These are phyloP conservation scores for Alternaria conjuncta DNA, from an alignment of 2,329 filamentous ascomycete genomes.

Conservation along the genomic window DNA sequence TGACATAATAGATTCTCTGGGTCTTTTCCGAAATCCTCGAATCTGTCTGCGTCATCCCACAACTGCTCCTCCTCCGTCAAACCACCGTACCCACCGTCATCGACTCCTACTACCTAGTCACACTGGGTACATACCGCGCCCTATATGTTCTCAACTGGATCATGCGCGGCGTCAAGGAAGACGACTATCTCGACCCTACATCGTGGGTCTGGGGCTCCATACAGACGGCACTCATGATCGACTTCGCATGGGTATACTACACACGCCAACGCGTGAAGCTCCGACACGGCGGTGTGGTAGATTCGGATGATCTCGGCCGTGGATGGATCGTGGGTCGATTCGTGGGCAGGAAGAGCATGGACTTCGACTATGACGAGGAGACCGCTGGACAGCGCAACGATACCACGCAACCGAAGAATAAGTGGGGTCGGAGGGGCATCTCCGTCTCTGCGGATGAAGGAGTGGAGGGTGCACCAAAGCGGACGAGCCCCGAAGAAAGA, in stretches of 20 bases:
- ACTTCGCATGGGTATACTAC: slow-evolving; percentile 98
- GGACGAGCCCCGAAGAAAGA: slow-evolving; percentile 16
- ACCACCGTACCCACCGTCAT: slow-evolving; percentile 96
- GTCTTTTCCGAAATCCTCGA: slow-evolving; percentile 91
- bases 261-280: slow-evolving; percentile 93
- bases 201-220: slow-evolving; percentile 86
- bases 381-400: slow-evolving; percentile 53
- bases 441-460: slow-evolving; percentile 66
- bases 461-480: slow-evolving; percentile 44
- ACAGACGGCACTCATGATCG: slow-evolving; percentile 87
- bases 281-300: slow-evolving; percentile 83
- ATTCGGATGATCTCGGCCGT: slow-evolving; percentile 83
- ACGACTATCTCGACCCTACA: slow-evolving; percentile 69
- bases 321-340: slow-evolving; percentile 84
- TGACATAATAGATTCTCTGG: slow-evolving; percentile 71
- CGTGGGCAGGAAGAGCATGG: slow-evolving; percentile 65
- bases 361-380: slow-evolving; percentile 63
- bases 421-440: slow-evolving; percentile 65
- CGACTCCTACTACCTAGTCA: slow-evolving; percentile 92
- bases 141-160: slow-evolving; percentile 96
- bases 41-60: slow-evolving; percentile 86
- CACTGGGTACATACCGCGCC: slow-evolving; percentile 84
- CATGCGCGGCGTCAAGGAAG: slow-evolving; percentile 65
- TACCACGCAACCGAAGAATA: slow-evolving; percentile 45
- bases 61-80: slow-evolving; percentile 88